Base-by-base conservation (phyloP, 2,329 filamentous ascomycete genomes). In the Diaporthe sp. region DNA sequence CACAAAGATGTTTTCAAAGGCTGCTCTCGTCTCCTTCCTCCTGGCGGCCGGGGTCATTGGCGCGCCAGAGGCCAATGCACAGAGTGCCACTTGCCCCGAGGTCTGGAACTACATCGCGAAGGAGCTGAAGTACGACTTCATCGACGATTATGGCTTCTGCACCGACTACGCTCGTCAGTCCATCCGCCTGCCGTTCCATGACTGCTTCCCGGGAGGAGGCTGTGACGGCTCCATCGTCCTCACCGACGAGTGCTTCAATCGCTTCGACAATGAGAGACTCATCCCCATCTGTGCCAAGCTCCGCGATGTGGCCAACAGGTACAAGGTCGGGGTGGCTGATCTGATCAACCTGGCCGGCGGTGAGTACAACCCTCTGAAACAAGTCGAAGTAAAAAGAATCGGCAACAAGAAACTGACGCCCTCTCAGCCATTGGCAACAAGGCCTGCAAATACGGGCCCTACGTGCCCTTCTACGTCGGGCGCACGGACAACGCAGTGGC, bases 391-490 rank as follows among this genome's bases (percentile, higher is more conserved):
- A 49, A 10, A 19, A 9, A 12, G 7, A 34, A 34, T 34, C 7
- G 4, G 0, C 3, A 4, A 4, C 53, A 46, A 58, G 12, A 9
- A 7, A 19, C 61, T 75, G 37, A 75, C 34, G 25, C 17, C 31
- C n/a, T 58, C 34, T 17, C 31, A 81, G 81, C 80, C 2, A 77
- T 81, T 46, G 81, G 78, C 19, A 79, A 80, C 39, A 75, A 75
- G 4, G 73, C 81, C 3, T 81, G 79, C 73, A 75, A 77, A 0
- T 77, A 76, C 1, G 77, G 80, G 1, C 81, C 80, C 0, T 67
- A 75, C 13, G 75, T 80, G 51, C 51, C 78, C 22, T 81, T 82
- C 67, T 79, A 78, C 37, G 77, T 78, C 31, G 81, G 81, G 59
- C 77, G 81, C 15, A 46, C 61, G 12, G 81, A 82, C 73, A 79